Base-by-base conservation (phyloP, 176 grass and related monocot species). In the Rhipidocladum racemiflorum region DNA sequence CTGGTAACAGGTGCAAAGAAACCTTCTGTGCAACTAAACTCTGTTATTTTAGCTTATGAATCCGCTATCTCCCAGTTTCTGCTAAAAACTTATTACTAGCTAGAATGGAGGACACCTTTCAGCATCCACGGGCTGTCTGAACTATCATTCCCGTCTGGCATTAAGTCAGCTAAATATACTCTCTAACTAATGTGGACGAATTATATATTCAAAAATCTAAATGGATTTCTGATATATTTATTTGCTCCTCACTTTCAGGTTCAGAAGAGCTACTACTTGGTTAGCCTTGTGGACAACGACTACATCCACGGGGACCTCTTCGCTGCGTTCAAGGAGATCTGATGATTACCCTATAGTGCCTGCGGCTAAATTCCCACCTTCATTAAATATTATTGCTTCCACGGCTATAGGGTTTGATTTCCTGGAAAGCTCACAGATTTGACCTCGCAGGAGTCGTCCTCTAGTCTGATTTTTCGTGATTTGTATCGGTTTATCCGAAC, bases 201-300 rank as follows among this genome's bases (percentile, higher is more conserved):
- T 20, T 61, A 42, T 62, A 62, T 62, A 30, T 1, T 28, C 4
- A 6, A 51, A 18, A 51, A 17, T 51, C 27, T 30, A 62, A 30
- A 7, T 40, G 44, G 4, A 36, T 60, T 70, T 10, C 39, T 57
- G 44, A 76, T 20, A 64, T 9, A 42, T 61, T 62, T 53, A 4
- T 17, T 68, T 15, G 51, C 20, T 86, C 46, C 48, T 83, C 59
- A 40, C 70, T 67, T 73, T 74, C 84, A 97, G 94, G 89, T 89
- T 35, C 84, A 93, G 78, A 72, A 85, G 60, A 93, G 63, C 76
- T 81, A 91, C 81, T 91, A 74, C 35, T 80, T 93, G 63, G 91
- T 97, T 34, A 93, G 94, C 66, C 86, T 97, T 10, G 94, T 97
- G 1, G 94, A 93, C 87, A 97, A 97, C 36, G 89, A 97, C 68